phyloP scores from a whole-genome alignment of 345 rosid species.

The Boechera stricta region DNA sequence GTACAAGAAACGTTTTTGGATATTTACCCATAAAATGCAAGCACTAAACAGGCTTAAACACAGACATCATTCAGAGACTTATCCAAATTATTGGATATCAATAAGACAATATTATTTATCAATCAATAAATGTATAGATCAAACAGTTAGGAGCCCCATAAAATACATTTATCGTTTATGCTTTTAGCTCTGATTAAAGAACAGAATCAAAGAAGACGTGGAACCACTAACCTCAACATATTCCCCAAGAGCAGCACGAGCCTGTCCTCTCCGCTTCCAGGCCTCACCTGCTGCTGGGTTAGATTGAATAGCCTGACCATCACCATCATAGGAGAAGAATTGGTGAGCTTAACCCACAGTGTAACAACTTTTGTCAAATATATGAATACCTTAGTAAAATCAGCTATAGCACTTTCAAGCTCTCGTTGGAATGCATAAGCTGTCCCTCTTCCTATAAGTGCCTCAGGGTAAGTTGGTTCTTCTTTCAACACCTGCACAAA shows the following conservation, averaged over 20 bases:
- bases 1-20: conserved; percentile 27
- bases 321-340: conserved; percentile 15
- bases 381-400: conserved; percentile 82
- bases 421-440: conserved; percentile 94
- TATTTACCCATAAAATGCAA: conserved; percentile 22
- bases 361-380: conserved; percentile 21
- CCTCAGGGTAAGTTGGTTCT: conserved; percentile 91
- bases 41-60: conserved; percentile 26
- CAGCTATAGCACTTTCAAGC: conserved; percentile 82
- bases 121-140: conserved; percentile 13
- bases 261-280: conserved; percentile 99
- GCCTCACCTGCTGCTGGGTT: conserved; percentile 97
- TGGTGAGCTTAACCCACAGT: conserved; percentile 32
- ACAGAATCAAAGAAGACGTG: conserved; percentile 11
- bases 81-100: conserved; percentile 14
- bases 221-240: conserved; percentile 65
- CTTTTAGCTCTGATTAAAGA: conserved; percentile 14
- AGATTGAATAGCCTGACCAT: conserved; percentile 77
- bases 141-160: not conserved
- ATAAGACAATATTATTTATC: conserved; percentile 24
- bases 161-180: conserved; percentile 1
- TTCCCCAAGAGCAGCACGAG: conserved; percentile 95
- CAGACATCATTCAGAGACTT: conserved; percentile 20
- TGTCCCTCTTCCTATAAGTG: conserved; percentile 96
- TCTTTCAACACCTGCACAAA: conserved; percentile 73